phyloP scores from a whole-genome alignment of 495 filamentous ascomycete species.

The Lasiosphaeriaceae sp. region DNA sequence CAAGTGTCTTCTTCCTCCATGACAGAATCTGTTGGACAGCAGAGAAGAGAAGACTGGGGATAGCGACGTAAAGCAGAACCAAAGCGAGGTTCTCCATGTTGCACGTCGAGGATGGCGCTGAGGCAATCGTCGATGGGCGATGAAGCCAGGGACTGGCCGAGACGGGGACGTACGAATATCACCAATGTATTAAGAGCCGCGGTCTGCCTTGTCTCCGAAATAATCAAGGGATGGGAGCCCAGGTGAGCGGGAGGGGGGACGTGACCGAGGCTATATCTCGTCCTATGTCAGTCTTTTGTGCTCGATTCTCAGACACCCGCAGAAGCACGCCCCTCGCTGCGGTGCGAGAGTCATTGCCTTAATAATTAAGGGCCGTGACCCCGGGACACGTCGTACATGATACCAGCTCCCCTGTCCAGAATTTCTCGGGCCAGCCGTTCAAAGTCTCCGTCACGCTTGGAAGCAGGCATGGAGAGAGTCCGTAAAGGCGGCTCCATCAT shows the following conservation, averaged over 20 bases:
- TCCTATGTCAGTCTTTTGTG: background rate
- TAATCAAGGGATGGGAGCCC: slow-evolving; percentile 9
- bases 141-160: slow-evolving; percentile 5
- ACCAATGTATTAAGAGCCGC: background rate
- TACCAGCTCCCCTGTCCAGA: background rate
- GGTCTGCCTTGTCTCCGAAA: slow-evolving; percentile 2
- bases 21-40: slow-evolving; percentile 35
- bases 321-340: slow-evolving; percentile 9
- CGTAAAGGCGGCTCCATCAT: slow-evolving; percentile 11
- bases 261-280: slow-evolving; percentile 11
- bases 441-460: slow-evolving; percentile 13
- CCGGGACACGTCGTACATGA: slow-evolving; percentile 17
- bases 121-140: background rate
- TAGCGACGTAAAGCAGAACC: slow-evolving; percentile 40
- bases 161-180: background rate
- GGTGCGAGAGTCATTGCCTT: slow-evolving; percentile 15
- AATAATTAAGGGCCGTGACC: slow-evolving; percentile 17
- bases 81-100: slow-evolving; percentile 30
- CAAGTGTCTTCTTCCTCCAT: slow-evolving; percentile 27
- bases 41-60: slow-evolving; percentile 41
- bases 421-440: background rate
- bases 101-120: background rate
- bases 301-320: slow-evolving; percentile 18
- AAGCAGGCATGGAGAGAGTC: slow-evolving; percentile 28
- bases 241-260: slow-evolving; percentile 13